phyloP scores from a whole-genome alignment of 306 rosid species.

The Prunus mira region DNA sequence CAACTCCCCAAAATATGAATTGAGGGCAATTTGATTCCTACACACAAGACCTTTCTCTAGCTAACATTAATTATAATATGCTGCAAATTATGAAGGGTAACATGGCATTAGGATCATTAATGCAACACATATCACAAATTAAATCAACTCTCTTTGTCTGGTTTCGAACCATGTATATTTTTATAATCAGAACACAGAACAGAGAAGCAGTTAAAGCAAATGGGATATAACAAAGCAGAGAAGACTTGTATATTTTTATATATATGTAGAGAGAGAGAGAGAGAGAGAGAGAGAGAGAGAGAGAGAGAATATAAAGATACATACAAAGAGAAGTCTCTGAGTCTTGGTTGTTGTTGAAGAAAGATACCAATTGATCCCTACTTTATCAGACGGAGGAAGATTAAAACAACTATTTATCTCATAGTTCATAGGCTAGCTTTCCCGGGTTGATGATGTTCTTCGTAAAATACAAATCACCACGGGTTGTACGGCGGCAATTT shows the following conservation, averaged over 20 bases:
- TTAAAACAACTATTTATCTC: neutral
- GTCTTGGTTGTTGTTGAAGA: neutral
- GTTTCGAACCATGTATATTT: neutral
- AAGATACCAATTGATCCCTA: neutral
- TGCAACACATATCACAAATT: neutral
- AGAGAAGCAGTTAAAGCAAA: conserved; percentile 7
- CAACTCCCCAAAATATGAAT: conserved; percentile 11
- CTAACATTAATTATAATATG: conserved; percentile 11
- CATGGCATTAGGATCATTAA: conserved; percentile 12
- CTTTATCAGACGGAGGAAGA: neutral
- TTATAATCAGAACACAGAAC: neutral
- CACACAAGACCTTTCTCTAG: neutral
- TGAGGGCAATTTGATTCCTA: neutral
- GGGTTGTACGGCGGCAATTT: too few species aligned
- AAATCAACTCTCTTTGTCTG: conserved; percentile 15
- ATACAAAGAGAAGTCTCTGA: neutral
- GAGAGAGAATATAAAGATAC: conserved; percentile 5
- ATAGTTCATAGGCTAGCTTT: neutral
- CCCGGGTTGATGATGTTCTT: neutral
- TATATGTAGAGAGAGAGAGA: neutral
- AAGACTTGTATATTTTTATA: neutral
- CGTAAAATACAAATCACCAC: neutral
- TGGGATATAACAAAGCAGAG: neutral
- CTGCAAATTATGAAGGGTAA: conserved; percentile 12
- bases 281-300: neutral